These are phyloP conservation scores for Pythium dissimile DNA, from an alignment of 352 stramenopile species.

Conservation along the genomic window DNA sequence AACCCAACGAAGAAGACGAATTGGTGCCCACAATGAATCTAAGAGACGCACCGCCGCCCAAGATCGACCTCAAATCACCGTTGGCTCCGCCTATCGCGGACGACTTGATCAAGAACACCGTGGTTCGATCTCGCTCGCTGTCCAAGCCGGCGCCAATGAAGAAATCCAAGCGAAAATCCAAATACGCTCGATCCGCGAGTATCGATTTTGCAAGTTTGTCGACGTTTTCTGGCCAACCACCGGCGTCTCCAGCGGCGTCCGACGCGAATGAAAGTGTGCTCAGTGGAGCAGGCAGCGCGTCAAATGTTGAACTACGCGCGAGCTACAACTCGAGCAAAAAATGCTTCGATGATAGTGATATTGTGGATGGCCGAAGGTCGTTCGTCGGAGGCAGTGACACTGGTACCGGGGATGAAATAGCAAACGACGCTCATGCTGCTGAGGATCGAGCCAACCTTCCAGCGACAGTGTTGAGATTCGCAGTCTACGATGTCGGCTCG, in stretches of 20 bases:
- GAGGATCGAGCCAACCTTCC: conserved; percentile 28
- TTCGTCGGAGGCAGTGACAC: conserved; percentile 15
- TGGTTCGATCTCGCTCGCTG: conserved; percentile 2
- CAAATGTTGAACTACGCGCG: conserved; percentile 18
- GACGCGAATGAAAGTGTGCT: conserved; percentile 16
- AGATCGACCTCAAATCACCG: neutral
- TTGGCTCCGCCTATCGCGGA: conserved; percentile 13
- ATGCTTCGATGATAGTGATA: conserved; percentile 82
- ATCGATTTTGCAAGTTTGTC: conserved; percentile 67
- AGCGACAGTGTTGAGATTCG: conserved; percentile 67
- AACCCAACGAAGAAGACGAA: conserved; percentile 24
- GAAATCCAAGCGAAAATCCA: conserved; percentile 32
- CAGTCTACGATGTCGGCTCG: conserved; percentile 65
- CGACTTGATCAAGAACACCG: neutral
- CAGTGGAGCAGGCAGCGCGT: conserved; percentile 7
- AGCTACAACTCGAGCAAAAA: conserved; percentile 40
- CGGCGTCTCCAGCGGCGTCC: conserved; percentile 1
- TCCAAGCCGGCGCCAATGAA: conserved; percentile 2
- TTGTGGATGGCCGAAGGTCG: conserved; percentile 42
- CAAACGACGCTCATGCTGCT: neutral
- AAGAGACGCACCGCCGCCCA: neutral
- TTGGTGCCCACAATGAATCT: neutral
- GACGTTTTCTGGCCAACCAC: conserved; percentile 20
- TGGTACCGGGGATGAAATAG: conserved; percentile 3
- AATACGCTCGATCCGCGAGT: conserved; percentile 67